These are phyloP conservation scores for Ruellia speciosa DNA, from an alignment of 305 asterid species.

Conservation along the genomic window DNA sequence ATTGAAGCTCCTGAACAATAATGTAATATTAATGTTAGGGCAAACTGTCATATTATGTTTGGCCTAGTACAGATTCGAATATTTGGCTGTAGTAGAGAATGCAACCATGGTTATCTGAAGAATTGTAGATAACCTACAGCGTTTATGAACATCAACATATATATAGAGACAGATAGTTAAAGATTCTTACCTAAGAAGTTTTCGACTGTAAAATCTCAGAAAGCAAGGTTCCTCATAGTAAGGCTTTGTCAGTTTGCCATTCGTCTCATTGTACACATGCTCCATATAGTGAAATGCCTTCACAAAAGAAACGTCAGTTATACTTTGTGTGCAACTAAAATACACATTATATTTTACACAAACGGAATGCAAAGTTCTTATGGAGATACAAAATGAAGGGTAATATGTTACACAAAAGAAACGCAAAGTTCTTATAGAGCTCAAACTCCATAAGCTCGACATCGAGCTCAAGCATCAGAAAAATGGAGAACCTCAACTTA, in stretches of 20 bases:
- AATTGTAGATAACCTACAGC: too few relatives aligned
- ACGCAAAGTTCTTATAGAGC: too few relatives aligned
- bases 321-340: neutral
- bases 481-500: too few relatives aligned
- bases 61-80: neutral
- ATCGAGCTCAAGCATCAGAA: too few relatives aligned
- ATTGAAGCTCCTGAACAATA: slow-evolving; percentile 33
- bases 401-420: too few relatives aligned
- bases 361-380: neutral
- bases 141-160: neutral
- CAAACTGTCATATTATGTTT: slow-evolving; percentile 1
- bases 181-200: slow-evolving; percentile 30
- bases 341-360: neutral
- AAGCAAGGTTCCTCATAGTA: slow-evolving; percentile 21
- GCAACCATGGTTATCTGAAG: too few relatives aligned
- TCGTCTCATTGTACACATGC: slow-evolving; percentile 23
- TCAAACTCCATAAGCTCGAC: neutral
- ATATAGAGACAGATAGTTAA: slow-evolving; percentile 7
- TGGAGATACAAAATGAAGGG: neutral
- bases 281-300: slow-evolving; percentile 34
- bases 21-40: slow-evolving; percentile 11
- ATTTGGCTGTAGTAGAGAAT: neutral
- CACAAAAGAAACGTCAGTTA: neutral
- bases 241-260: slow-evolving; percentile 15
- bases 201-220: slow-evolving; percentile 24